Base-by-base conservation (phyloP, 2,329 filamentous ascomycete species). In the Epicoccum nigrum region DNA sequence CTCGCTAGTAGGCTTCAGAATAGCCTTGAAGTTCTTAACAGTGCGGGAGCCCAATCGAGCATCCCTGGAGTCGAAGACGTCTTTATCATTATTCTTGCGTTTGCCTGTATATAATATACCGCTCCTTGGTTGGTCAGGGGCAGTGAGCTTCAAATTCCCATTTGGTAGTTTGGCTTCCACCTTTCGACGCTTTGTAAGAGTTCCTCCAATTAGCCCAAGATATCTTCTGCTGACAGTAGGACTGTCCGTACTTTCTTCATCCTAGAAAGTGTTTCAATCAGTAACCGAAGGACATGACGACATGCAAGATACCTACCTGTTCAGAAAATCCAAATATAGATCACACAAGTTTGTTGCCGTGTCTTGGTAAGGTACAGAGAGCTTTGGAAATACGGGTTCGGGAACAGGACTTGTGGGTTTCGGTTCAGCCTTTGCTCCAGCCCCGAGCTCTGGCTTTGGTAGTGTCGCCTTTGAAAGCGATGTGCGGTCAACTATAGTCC, bases 61-160 rank as follows among this genome's bases (percentile, higher is more conserved):
- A n/a, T 43, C 40, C 13, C 33, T 43, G 20, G 33, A 43, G 19
- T 34, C 40, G 7, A 33, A 43, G 8, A 43, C 40, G 13, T 33
- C 19, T 7, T 43, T 43, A 2, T 19, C 28, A 8, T 23, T 43
- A n/a, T n/a, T 25, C n/a, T 23, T 9, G 12, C 40, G 30, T 15
- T 19, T 17, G 8, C 40, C 11, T 7, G 1, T 33, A 11, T 43
- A 43, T 2, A 43, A 28, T 2, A 12, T n/a, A 12, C 37, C 23
- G n/a, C 17, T 35, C 13, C 7, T 2, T 4, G 15, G 37, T 8
- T 39, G 27, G 5, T 15, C n/a, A 6, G 27, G 27, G 4, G 37
- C 37, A 15, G 23, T 28, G n/a, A 39, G 23, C 5, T n/a, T 11
- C 2, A 39, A 7, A 2, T n/a, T 12, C 13, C 37, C 23, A 15